These are phyloP conservation scores for Coemansia sp. DNA, from an alignment of 192 early-diverging fungal species.

Conservation along the genomic window DNA sequence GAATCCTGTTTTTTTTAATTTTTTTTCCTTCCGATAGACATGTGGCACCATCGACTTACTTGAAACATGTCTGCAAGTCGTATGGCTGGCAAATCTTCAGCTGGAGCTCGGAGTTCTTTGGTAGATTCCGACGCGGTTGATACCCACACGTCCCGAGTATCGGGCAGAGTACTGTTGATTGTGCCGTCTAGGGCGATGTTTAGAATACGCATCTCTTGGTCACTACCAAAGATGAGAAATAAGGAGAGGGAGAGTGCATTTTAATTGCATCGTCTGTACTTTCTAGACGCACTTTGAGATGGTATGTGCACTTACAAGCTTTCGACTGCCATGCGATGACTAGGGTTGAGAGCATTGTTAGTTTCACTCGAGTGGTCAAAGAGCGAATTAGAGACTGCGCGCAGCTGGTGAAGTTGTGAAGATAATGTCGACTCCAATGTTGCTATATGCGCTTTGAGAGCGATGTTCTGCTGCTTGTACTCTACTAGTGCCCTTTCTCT, in stretches of 20 bases:
- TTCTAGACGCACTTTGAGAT: background rate
- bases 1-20: background rate
- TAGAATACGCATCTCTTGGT: constrained; percentile 12
- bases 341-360: background rate
- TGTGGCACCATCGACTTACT: constrained; percentile 1
- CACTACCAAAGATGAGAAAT: background rate
- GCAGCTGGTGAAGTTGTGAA: background rate
- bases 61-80: constrained; percentile 9
- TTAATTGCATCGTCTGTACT: background rate
- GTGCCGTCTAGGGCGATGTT: background rate
- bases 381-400: background rate
- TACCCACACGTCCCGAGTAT: background rate
- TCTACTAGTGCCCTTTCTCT: background rate
- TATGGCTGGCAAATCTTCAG: constrained; percentile 4
- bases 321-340: background rate
- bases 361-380: background rate
- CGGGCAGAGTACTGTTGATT: background rate
- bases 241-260: too few species aligned
- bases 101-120: background rate
- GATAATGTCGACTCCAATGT: background rate
- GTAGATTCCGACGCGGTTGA: background rate
- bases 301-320: constrained; percentile 8
- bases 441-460: background rate
- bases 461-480: background rate
- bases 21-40: background rate